Base-by-base conservation (phyloP, 2,329 filamentous ascomycete species). In the Colletotrichum viniferum region DNA sequence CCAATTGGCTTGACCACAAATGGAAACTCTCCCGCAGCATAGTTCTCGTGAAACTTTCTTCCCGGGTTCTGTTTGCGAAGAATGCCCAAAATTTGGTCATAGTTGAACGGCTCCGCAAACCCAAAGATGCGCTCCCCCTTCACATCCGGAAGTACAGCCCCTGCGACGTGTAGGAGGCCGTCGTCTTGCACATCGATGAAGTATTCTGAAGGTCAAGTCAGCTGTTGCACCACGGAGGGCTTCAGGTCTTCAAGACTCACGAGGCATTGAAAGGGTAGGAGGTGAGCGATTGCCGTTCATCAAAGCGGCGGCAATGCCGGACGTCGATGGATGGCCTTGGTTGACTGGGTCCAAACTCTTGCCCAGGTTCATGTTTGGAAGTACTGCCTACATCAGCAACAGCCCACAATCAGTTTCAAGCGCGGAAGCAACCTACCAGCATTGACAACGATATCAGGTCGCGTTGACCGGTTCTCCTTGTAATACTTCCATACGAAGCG, bases 131-230 rank as follows among this genome's bases (percentile, higher is more conserved):
- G 86, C 78, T 92, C 86, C 0, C 84, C 84, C 3, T 81, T 75
- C 0, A 91, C 84, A 1, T 84, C 82, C 0, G 84, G 82, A 26
- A 89, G 82, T 0, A 90, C 82, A 9, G 89, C 81, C 0, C 87
- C 90, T 4, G 88, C 87, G 4, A 92, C 83, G 55, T 92, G 90
- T 0, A 92, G 80, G 0, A 86, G 82, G 0, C 88, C 90, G 5
- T 79, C 79, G 67, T 92, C 90, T 13, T 87, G 81, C 0, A 89
- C 85, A 77, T 90, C 83, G 28, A 90, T 81, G 78, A 81, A 86
- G 79, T 86, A 84, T 79, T 83, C 86, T 90, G 6, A n/a, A 3
- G 4, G 1, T 7, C 10, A 21, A 13, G 34, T 65, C 4, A 21
- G 32, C 3, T 4, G 14, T 7, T 68, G 7, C 21, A 55, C 12